Evolutionary conservation across 169 alveolate genomes (phyloP), one percentile per base, ranked within the genome.

Genomic region (Plasmodium berghei): DNA sequence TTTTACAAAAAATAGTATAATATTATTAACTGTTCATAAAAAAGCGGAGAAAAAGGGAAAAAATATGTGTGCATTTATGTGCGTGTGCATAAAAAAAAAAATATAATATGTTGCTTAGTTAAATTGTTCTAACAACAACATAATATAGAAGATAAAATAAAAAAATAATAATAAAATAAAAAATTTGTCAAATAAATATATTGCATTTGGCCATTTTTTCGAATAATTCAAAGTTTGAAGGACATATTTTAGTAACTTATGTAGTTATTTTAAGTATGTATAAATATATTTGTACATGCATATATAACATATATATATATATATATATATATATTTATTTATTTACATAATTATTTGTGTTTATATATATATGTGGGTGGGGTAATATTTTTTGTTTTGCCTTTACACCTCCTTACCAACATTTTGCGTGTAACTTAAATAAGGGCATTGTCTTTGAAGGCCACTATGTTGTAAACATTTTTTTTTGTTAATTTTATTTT

Each of bases 41-140:
- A 69, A 69, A 20, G 16, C 24, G 75, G 52, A 12, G 42, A 45
- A 12, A 70, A 40, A 55, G 18, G 52, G 40, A 70, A 18, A 10
- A 56, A 46, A 4, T 2, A 16, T 52, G 59, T 52, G 59, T 52
- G 59, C 59, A 52, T 52, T 52, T 52, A 52, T 16, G 59, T 9
- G 58, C 56, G 52, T 16, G 59, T 46, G 22, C 62, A 69, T 26
- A 40, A 69, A 42, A 52, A 61, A 42, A 22, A 12, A 64, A 56
- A 55, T 28, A 49, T 63, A 75, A 75, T 64, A 75, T 75, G 62
- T 54, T 67, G 89, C 20, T 55, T 28, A 45, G 16, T 48, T n/a
- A 56, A 63, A 14, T 63, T 56, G 89, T 75, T 75, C 89, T 75
- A 67, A 22, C 89, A 40, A 46, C 70, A 1, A 16, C 40, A 22